A percentile compares a stretch with the other conserved stretches of the same genome.
These are phyloP conservation scores for Russula vinacea DNA, from an alignment of 768 basidiomycete species.

Conservation along the genomic window DNA sequence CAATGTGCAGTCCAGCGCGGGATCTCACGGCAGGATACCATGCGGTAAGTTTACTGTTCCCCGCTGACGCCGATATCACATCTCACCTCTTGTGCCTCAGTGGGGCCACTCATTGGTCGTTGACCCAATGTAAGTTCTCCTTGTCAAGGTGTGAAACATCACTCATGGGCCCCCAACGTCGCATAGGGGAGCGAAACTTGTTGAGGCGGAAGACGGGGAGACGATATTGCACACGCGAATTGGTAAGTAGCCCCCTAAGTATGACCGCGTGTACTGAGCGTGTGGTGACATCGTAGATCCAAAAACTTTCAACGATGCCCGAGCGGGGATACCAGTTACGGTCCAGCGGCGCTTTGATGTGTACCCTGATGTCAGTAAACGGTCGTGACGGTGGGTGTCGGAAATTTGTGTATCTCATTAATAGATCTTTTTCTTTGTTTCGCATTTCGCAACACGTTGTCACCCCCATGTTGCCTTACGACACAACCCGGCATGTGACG, in stretches of 20 bases:
- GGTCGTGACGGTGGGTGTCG: constrained; percentile 18
- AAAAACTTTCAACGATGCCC: constrained; percentile 56
- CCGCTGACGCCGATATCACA: neutral
- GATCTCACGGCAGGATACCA: constrained; percentile 81
- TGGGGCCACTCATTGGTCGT: constrained; percentile 90
- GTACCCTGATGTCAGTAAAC: constrained; percentile 67
- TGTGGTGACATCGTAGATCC: constrained; percentile 51
- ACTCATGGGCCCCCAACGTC: neutral
- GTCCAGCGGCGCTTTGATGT: constrained; percentile 90
- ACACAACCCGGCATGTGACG: neutral
- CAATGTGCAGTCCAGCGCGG: constrained; percentile 94
- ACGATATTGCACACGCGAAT: constrained; percentile 77
- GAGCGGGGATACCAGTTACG: constrained; percentile 88
- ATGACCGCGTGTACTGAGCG: constrained; percentile 6
- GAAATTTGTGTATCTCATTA: constrained; percentile 9
- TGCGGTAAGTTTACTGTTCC: constrained; percentile 53
- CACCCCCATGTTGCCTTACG: constrained; percentile 10
- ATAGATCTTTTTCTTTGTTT: neutral
- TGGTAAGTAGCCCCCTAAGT: constrained; percentile 49
- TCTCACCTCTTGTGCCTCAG: constrained; percentile 39
- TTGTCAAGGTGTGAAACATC: constrained; percentile 13
- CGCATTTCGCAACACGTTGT: neutral
- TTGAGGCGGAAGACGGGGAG: constrained; percentile 72
- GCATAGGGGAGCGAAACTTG: constrained; percentile 67
- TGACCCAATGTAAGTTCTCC: constrained; percentile 70